Evolutionary conservation across 2,329 filamentous ascomycete genomes (phyloP).

Genomic region (Fulvia fulva): DNA sequence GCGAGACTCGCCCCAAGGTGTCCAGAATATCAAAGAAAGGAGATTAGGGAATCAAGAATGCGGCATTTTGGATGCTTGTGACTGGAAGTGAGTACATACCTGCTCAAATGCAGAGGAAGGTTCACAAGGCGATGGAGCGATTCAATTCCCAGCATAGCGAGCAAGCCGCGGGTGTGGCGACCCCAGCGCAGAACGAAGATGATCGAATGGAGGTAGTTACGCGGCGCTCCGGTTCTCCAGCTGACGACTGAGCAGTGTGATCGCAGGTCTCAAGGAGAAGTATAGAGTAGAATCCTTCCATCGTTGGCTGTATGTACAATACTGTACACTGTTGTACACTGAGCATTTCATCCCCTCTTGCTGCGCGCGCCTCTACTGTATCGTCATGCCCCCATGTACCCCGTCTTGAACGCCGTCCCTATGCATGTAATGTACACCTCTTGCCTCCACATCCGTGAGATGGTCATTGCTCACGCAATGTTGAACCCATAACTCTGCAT

Average conservation of each 20-base stretch:
- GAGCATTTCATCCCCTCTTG: neutral
- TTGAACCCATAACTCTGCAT: constrained; percentile 94
- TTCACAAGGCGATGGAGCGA: too few species aligned
- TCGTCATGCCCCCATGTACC: too few species aligned
- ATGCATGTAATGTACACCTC: constrained; percentile 1
- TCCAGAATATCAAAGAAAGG: neutral
- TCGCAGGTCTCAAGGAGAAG: neutral
- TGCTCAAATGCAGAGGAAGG: too few species aligned
- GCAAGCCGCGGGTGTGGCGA: too few species aligned
- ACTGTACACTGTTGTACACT: constrained; percentile 16
- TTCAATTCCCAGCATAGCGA: too few species aligned
- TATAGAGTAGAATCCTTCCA: neutral
- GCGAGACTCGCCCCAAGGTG: neutral
- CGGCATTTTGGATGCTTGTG: too few species aligned
- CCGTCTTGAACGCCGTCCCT: constrained; percentile 1
- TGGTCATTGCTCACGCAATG: constrained; percentile 29
- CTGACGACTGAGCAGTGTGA: too few species aligned
- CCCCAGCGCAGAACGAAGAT: too few species aligned
- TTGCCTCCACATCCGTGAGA: neutral
- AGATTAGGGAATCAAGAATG: neutral
- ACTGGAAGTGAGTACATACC: too few species aligned
- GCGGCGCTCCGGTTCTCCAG: too few species aligned
- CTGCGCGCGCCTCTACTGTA: too few species aligned
- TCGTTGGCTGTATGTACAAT: constrained; percentile 6
- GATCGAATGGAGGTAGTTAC: too few species aligned